These are phyloP conservation scores for Mycosphaerelloides madeirae DNA, from an alignment of 2,329 filamentous ascomycete genomes.

Conservation along the genomic window DNA sequence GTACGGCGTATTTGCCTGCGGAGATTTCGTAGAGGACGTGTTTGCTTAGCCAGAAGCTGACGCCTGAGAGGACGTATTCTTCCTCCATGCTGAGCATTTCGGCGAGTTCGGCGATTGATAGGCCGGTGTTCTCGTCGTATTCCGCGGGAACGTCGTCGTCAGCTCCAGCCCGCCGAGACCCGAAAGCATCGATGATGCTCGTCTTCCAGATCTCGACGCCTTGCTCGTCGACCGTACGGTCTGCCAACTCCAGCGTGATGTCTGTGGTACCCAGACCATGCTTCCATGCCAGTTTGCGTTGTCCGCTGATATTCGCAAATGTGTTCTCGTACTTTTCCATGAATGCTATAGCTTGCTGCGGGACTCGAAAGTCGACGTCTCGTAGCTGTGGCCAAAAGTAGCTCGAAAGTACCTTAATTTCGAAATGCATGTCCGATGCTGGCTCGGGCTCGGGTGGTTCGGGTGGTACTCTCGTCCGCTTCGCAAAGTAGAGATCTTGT, in stretches of 20 bases:
- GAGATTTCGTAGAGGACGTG: slow-evolving; percentile 57
- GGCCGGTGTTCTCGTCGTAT: slow-evolving; percentile 10
- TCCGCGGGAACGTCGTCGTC: slow-evolving; percentile 2
- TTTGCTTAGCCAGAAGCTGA: slow-evolving; percentile 68
- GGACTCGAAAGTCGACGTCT: slow-evolving; percentile 63
- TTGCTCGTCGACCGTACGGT: slow-evolving; percentile 65
- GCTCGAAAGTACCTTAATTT: slow-evolving; percentile 72
- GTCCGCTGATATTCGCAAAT: slow-evolving; percentile 75
- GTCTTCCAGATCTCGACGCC: slow-evolving; percentile 82
- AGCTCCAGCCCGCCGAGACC: slow-evolving; percentile 34
- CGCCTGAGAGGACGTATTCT: slow-evolving; percentile 61
- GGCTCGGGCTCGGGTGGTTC: slow-evolving; percentile 5
- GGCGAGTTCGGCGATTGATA: slow-evolving; percentile 45
- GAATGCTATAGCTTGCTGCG: slow-evolving; percentile 52
- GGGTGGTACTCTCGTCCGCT: slow-evolving; percentile 23
- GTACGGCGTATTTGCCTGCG: slow-evolving; percentile 57
- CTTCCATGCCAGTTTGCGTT: slow-evolving; percentile 84
- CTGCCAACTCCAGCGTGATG: slow-evolving; percentile 76
- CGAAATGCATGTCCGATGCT: slow-evolving; percentile 10
- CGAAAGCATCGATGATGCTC: slow-evolving; percentile 78
- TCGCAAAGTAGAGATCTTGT: slow-evolving; percentile 27
- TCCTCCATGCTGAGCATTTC: slow-evolving; percentile 65
- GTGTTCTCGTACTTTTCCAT: slow-evolving; percentile 68
- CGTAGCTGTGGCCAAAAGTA: slow-evolving; percentile 88
- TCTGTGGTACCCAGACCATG: slow-evolving; percentile 68